These are phyloP conservation scores for Beauveria australis DNA, from an alignment of 2,329 filamentous ascomycete genomes.

Conservation along the genomic window DNA sequence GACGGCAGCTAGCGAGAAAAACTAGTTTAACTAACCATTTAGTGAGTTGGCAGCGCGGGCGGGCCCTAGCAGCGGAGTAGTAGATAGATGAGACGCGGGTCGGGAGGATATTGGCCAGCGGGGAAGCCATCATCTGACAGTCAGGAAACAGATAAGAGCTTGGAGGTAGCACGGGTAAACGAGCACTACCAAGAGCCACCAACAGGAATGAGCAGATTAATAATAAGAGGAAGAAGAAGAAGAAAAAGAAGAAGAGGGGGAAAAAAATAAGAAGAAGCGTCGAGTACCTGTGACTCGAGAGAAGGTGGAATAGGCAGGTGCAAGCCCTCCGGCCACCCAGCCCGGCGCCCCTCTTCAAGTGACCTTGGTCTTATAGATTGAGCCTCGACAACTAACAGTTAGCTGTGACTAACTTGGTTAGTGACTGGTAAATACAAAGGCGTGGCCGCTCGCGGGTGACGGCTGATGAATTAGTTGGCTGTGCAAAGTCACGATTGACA, in stretches of 20 bases:
- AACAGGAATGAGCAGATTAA: not conserved
- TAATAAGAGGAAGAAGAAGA: not conserved
- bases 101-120: not conserved
- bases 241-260: not conserved
- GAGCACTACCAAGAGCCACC: slow-evolving; percentile 3
- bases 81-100: not conserved
- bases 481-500: too few relatives aligned
- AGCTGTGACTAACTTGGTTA: too few relatives aligned
- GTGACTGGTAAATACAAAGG: too few relatives aligned
- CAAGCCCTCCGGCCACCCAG: not conserved
- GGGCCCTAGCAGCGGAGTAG: not conserved
- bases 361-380: not conserved
- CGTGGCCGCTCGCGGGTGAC: not conserved
- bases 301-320: not conserved
- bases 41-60: not conserved
- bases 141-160: not conserved
- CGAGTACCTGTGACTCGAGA: too few relatives aligned
- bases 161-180: not conserved
- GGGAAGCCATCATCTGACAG: not conserved
- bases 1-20: not conserved
- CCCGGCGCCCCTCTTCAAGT: not conserved
- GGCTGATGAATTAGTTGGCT: too few relatives aligned
- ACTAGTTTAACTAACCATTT: not conserved
- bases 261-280: not conserved
- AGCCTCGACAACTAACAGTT: not conserved